Conservation (phyloP, 2,329 filamentous ascomycete species). For the Thermomyces lanuginosus region DNA sequence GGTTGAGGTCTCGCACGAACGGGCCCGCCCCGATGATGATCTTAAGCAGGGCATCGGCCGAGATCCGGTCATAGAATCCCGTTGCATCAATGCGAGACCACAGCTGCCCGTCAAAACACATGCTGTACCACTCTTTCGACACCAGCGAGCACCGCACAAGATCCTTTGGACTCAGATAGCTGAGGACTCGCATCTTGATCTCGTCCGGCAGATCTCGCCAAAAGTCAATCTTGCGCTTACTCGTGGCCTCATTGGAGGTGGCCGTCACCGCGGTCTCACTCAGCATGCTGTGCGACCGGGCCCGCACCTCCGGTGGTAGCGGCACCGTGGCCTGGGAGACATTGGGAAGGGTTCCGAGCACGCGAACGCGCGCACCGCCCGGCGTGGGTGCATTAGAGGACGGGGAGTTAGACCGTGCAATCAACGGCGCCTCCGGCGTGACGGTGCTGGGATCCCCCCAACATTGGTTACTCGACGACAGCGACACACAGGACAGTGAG, state of each 20-base stretch:
- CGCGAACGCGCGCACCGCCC: constrained; percentile 39
- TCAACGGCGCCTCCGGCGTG: too few species aligned
- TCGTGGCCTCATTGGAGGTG: constrained; percentile 7
- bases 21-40: constrained; percentile 75
- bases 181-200: constrained; percentile 60
- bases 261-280: constrained; percentile 9
- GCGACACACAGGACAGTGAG: constrained; percentile 48
- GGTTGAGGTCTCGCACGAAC: constrained; percentile 78
- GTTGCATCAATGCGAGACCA: constrained; percentile 76
- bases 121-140: constrained; percentile 59
- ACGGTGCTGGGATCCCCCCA: constrained; percentile 35
- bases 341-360: constrained; percentile 32
- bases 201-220: constrained; percentile 74
- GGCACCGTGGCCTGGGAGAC: constrained; percentile 35
- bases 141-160: constrained; percentile 63
- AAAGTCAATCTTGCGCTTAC: constrained; percentile 40
- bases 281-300: constrained; percentile 26
- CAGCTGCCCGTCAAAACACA: constrained; percentile 88
- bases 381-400: constrained; percentile 34
- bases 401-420: too few species aligned
- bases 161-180: constrained; percentile 61
- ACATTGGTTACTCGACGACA: constrained; percentile 39
- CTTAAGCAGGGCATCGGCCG: constrained; percentile 64
- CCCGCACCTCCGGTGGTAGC: constrained; percentile 47
- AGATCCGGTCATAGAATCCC: constrained; percentile 75